phyloP scores from a whole-genome alignment of 345 rosid genomes.

The Eucalyptus albens region DNA sequence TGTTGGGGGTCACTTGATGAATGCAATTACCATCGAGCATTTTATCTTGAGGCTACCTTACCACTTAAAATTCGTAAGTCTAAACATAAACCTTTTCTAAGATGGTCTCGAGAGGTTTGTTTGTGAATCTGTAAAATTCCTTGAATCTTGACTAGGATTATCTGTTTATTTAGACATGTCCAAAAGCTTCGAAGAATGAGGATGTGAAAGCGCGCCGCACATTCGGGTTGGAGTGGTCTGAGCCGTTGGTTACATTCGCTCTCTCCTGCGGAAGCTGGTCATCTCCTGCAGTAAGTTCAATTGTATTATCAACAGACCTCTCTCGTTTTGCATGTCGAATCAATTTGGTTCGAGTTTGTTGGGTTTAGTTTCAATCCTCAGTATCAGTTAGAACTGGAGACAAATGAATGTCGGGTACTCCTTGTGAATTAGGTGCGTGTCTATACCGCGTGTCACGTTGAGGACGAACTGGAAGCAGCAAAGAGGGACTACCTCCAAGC shows the following conservation, averaged over 20 bases:
- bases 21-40: conserved; percentile 82
- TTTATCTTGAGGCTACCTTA: conserved; percentile 89
- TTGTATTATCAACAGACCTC: background rate
- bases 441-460: conserved; percentile 64
- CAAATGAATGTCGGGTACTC: background rate
- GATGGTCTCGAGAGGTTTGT: background rate
- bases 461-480: conserved; percentile 68
- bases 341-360: background rate
- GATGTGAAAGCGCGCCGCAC: conserved; percentile 51
- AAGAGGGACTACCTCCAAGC: conserved; percentile 83
- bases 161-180: conserved; percentile 30
- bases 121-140: background rate
- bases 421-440: conserved; percentile 42
- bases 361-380: background rate
- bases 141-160: background rate
- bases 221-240: conserved; percentile 83
- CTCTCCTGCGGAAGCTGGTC: conserved; percentile 96
- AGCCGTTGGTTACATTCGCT: conserved; percentile 79
- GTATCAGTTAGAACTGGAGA: background rate
- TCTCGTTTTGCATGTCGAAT: background rate
- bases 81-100: background rate
- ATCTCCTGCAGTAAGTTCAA: conserved; percentile 75
- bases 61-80: conserved; percentile 82
- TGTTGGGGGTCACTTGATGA: conserved; percentile 69
- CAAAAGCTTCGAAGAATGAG: conserved; percentile 57